Base-by-base conservation (phyloP, 2,329 filamentous ascomycete species). In the Pyrenophora tritici-repentis region DNA sequence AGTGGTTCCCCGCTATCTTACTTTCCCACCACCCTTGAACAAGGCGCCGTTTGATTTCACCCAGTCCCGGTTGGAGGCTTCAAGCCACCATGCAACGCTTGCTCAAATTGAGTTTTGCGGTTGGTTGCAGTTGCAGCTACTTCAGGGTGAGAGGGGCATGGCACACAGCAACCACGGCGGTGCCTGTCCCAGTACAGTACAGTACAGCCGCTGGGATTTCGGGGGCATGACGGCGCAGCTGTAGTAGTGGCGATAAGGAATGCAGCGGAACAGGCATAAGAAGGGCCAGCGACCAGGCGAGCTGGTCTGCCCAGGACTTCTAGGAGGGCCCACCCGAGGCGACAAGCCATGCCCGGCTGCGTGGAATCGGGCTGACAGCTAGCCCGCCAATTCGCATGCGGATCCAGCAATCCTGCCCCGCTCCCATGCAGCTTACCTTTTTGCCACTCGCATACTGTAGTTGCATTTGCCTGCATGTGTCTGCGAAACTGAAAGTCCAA, bases 51-150 rank as follows among this genome's bases (percentile, higher is more conserved):
- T 59, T 60, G 44, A 4, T 53, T 55, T 58, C 53, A 66, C 53
- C 57, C 62, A 64, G 42, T 29, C 59, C 51, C 50, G 60, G 57
- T 57, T 61, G 58, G 44, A 24, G 52, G 36, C 58, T 66, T 67
- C 67, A 68, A 55, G 65, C 68, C 66, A 56, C 59, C 54, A 38
- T 66, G 65, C 67, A 65, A 29, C 59, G 57, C 59, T 60, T 53
- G 55, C 55, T 36, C 50, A 50, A 44, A 60, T 50, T 55, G 53
- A 47, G 42, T 45, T 38, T 32, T 55, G 47, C 60, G 55, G 57
- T 62, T 66, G 62, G 64, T 31, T 37, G 20, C n/a, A n/a, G n/a
- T n/a, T n/a, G n/a, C n/a, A n/a, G n/a, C n/a, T n/a, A n/a, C n/a
- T n/a, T n/a, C n/a, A n/a, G n/a, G n/a, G n/a, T n/a, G n/a, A n/a